Evolutionary conservation across 306 rosid species (phyloP), one percentile per base, ranked within the genome.

Genomic region (Benincasa hispida): DNA sequence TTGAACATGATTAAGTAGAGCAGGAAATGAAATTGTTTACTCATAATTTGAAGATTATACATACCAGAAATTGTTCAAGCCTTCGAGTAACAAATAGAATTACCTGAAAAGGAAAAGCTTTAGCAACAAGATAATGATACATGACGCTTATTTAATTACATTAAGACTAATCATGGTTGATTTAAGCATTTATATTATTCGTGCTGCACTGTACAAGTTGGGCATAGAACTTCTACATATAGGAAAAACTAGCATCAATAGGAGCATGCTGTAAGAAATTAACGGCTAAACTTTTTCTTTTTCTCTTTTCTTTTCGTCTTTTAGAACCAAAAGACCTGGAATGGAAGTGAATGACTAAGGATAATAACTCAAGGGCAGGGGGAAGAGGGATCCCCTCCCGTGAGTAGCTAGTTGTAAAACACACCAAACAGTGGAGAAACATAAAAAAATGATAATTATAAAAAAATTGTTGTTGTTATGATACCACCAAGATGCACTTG

Each of bases 41-140:
- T 51, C 68, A 32, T 1, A 35, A 67, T 66, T 34, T 17, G 34
- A 80, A 83, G 74, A 80, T 14, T 56, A 78, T 28, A 37, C 89
- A 34, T 87, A 93, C 96, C 97, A 93, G 84, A 90, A 82, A 91
- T 72, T 93, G 98, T 89, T 93, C 98, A 59, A 93, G 80, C 85
- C 98, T 88, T 69, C 97, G 90, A 75, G 84, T 84, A 73, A 93
- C 92, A 81, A 93, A 93, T 84, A 88, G 91, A 81, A 72, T 87
- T 65, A 81, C 98, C 98, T 93, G 79, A 82, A 82, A 53, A 57
- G 47, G 72, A 27, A 74, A 39, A 12, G 1, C 11, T 42, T 41
- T 22, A 41, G 51, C 28, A 41, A 68, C 15, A 68, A 24, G 21
- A 42, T 68, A 13, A 65, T 19, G 50, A 65, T 22, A 41, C 48